These are phyloP conservation scores for Thielaviopsis musarum DNA, from an alignment of 2,329 filamentous ascomycete species.

Conservation along the genomic window DNA sequence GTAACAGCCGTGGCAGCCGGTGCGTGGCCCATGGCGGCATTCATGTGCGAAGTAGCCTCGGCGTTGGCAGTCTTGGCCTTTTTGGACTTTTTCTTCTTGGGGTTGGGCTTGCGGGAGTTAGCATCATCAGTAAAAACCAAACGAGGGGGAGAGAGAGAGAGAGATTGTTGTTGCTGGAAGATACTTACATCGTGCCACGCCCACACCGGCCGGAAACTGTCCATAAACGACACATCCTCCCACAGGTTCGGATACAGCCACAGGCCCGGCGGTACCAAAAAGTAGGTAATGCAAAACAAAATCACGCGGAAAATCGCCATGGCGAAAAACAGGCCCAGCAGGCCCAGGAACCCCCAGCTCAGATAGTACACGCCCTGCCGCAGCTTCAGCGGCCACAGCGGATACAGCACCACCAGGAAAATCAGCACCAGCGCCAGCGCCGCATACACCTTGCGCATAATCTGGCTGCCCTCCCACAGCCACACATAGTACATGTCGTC, in stretches of 20 bases:
- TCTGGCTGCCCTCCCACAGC: conserved; percentile 86
- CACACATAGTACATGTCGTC: conserved; percentile 92
- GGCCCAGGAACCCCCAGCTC: conserved; percentile 78
- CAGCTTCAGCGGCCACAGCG: conserved; percentile 83
- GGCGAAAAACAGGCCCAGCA: conserved; percentile 84
- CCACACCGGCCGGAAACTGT: conserved; percentile 91
- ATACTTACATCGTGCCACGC: conserved; percentile 83
- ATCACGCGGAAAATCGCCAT: conserved; percentile 97
- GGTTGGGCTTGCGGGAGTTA: conserved; percentile 23
- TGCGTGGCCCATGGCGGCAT: conserved; percentile 35
- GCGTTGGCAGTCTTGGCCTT: conserved; percentile 20
- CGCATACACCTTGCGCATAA: conserved; percentile 87
- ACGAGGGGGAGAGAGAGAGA: neutral
- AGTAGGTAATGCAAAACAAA: conserved; percentile 84
- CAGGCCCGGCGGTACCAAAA: conserved; percentile 67
- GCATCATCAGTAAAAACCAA: conserved; percentile 5
- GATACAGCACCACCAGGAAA: conserved; percentile 84
- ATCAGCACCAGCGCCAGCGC: conserved; percentile 66
- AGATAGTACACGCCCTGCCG: conserved; percentile 94
- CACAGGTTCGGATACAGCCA: conserved; percentile 98
- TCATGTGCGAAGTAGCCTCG: conserved; percentile 27
- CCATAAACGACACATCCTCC: conserved; percentile 96
- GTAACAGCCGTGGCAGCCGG: conserved; percentile 37
- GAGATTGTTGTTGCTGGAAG: no score
- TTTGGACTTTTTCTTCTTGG: conserved; percentile 43